These are phyloP conservation scores for Sclerotiophoma versabilis DNA, from an alignment of 2,329 filamentous ascomycete species.

Conservation along the genomic window DNA sequence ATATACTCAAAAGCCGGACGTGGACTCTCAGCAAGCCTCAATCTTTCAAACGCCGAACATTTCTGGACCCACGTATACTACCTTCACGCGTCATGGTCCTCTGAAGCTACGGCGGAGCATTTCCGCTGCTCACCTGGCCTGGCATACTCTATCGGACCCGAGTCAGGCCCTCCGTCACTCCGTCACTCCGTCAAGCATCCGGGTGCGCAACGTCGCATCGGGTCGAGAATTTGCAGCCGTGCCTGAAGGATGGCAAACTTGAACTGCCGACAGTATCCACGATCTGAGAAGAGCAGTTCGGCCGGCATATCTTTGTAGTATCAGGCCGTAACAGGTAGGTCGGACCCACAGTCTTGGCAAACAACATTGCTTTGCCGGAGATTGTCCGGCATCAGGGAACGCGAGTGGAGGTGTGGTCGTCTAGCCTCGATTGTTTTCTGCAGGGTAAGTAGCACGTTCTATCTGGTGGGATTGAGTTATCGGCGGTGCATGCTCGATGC, in stretches of 20 bases:
- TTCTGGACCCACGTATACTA: background rate
- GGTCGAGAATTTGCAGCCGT: background rate
- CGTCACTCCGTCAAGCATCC: background rate
- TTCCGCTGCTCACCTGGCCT: constrained; percentile 2
- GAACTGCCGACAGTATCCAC: background rate
- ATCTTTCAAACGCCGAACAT: background rate
- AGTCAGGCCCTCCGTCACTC: background rate
- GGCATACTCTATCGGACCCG: no score
- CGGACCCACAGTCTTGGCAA: background rate
- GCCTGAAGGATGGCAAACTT: background rate
- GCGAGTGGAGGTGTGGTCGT: background rate
- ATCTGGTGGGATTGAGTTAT: background rate
- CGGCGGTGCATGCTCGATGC: background rate
- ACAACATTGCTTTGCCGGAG: background rate
- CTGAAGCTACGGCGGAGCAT: constrained; percentile 1
- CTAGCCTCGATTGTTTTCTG: background rate
- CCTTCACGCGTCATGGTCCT: background rate
- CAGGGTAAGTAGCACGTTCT: background rate
- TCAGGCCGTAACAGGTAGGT: constrained; percentile 9
- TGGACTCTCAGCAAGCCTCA: background rate
- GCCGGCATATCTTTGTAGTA: background rate
- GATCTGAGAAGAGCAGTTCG: background rate
- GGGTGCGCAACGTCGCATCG: background rate
- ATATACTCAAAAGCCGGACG: background rate
- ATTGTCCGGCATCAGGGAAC: background rate